These are phyloP conservation scores for Linaria vulgaris DNA, from an alignment of 257 asterid genomes.

Conservation along the genomic window DNA sequence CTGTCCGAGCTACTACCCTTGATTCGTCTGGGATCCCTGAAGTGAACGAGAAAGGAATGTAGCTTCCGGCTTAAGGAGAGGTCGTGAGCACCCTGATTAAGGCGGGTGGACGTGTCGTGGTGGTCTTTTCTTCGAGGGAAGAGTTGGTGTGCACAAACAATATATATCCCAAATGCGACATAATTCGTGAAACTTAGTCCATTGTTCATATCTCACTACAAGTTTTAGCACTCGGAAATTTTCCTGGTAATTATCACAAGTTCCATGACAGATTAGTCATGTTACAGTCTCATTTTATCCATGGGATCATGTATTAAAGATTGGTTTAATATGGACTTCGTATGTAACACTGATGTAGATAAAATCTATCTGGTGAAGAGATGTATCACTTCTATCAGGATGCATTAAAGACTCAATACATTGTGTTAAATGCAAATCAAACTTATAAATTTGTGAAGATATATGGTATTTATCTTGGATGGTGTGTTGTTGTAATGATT, in stretches of 20 bases:
- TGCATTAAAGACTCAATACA: background rate
- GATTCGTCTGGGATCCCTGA: too few relatives aligned
- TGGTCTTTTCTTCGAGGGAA: too few relatives aligned
- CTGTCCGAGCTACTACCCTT: too few relatives aligned
- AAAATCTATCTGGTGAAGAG: background rate
- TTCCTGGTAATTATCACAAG: slow-evolving; percentile 10
- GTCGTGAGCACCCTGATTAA: too few relatives aligned
- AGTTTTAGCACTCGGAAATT: background rate
- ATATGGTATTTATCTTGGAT: too few relatives aligned
- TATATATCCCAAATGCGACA: too few relatives aligned
- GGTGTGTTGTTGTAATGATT: too few relatives aligned
- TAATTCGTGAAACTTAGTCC: too few relatives aligned
- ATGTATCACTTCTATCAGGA: slow-evolving; percentile 1
- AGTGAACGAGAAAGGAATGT: too few relatives aligned
- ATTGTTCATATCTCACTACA: slow-evolving; percentile 21
- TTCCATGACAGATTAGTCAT: slow-evolving; percentile 20
- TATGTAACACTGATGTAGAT: background rate
- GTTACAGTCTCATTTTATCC: slow-evolving; percentile 23
- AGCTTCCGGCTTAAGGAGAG: too few relatives aligned
- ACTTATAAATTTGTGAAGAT: background rate
- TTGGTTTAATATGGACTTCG: slow-evolving; percentile 12
- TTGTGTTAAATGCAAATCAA: background rate
- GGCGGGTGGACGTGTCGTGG: too few relatives aligned
- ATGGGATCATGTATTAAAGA: slow-evolving; percentile 19
- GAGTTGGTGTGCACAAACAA: too few relatives aligned